A percentile compares a stretch with the other conserved stretches of the same genome.
Conservation (phyloP, 768 basidiomycete species). For the Lentinula lateritia region DNA sequence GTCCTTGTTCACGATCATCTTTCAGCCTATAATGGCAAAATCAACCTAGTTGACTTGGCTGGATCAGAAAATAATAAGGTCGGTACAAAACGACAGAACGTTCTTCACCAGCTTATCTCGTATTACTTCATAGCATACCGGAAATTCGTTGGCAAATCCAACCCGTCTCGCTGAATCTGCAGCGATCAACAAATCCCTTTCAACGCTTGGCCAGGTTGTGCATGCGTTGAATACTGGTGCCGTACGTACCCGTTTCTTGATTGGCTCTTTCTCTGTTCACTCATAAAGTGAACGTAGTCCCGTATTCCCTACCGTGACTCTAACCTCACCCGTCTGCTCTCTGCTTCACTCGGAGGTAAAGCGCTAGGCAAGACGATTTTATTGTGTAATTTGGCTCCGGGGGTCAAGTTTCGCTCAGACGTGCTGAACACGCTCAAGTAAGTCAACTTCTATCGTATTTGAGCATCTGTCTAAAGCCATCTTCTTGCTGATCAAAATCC, state of each 20-base stretch:
- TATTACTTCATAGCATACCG: constrained; percentile 50
- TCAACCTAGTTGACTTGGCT: constrained; percentile 85
- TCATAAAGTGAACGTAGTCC: constrained; percentile 30
- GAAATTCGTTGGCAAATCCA: constrained; percentile 54
- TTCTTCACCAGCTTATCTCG: not conserved
- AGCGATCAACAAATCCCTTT: constrained; percentile 88
- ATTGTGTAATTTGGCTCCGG: constrained; percentile 88
- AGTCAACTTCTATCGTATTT: constrained; percentile 12
- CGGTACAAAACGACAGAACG: not conserved
- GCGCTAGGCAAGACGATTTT: constrained; percentile 60
- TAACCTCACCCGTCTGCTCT: constrained; percentile 82
- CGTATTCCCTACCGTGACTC: constrained; percentile 90
- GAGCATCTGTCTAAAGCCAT: not conserved
- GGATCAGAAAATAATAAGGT: constrained; percentile 55
- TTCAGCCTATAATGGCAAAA: constrained; percentile 65
- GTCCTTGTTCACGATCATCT: not conserved
- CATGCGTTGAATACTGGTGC: constrained; percentile 75
- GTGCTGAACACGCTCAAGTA: constrained; percentile 91
- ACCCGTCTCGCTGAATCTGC: constrained; percentile 85
- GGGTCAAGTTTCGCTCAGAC: constrained; percentile 76
- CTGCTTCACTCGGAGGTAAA: constrained; percentile 84
- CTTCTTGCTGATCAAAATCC: not conserved
- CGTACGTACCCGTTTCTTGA: constrained; percentile 14
- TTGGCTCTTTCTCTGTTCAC: not conserved
- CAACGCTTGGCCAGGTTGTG: constrained; percentile 84